Evolutionary conservation across 2,329 filamentous ascomycete species (phyloP), one percentile per base, ranked within the genome.

Genomic region (Botryotinia globosa): DNA sequence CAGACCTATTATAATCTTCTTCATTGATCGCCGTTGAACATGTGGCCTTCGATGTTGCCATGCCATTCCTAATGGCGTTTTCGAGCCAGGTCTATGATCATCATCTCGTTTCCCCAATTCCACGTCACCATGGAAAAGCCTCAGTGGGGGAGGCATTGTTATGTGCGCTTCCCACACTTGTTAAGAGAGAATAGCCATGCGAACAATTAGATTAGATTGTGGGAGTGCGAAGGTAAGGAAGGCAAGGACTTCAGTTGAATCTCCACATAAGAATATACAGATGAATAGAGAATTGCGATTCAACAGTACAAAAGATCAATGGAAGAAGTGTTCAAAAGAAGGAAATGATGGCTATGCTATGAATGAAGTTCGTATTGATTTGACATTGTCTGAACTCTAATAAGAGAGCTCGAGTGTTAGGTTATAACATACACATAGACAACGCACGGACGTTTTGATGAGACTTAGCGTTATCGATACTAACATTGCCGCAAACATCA

Each of bases 21-120:
- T 87, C 69, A 89, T 75, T 25, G 58, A 39, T 65, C 67, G 58
- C 14, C 82, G 83, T 76, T 89, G 85, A 73, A 89, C 86, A 76
- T 83, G 83, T 59, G 85, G 83, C 79, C 68, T 59, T 77, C 65
- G 79, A 45, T 77, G 75, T 62, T 78, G 80, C 78, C 82, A 81
- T 29, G 77, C 74, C 63, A 79, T 76, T 48, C 79, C 77, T 69
- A 79, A 75, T 68, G 78, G 75, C 58, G 61, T 76, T 59, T 77
- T 78, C 68, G 77, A 75, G 25, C 78, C 78, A 10, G 82, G 83
- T 74, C 82, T 84, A 80, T 88, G 86, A 80, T 90, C 88, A 80
- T 91, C 89, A 80, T 91, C 86, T 79, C 88, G 88, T 82, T 90
- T 91, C 73, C 88, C 88, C 73, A 89, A 84, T 83, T 90, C 88